Evolutionary conservation across 208 protist genomes (phyloP), one percentile per base, ranked within the genome.

Genomic region (Trypanosoma conorhini): DNA sequence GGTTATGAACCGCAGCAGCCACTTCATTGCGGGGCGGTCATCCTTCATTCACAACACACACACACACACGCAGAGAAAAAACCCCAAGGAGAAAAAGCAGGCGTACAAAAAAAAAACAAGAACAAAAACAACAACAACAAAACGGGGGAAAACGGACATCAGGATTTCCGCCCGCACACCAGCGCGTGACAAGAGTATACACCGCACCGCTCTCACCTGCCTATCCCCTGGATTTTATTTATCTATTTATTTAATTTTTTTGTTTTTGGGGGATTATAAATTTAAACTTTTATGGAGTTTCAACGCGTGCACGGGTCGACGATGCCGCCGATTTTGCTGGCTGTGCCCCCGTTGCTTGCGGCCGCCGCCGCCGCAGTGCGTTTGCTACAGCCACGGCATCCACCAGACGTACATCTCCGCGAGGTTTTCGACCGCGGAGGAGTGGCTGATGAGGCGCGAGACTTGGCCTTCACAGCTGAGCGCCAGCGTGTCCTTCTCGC

Each of bases 381-480:
- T n/a, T 62, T 28, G 15, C 81, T 85, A 98, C 9, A 97, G 64
- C 92, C 92, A 98, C 21, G 94, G 83, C 94, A 98, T 98, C 97
- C 97, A 99, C 93, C 96, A 98, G n/a, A 92, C 86, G 80, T 98
- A 99, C 95, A 99, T 98, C 31, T 93, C 81, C 19, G 80, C 82
- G 17, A 99, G 83, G 61, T 98, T 98, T 70, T 98, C 88, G 30
- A 89, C 33, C 9, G 87, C 78, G 13, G 96, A 97, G 17, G 96
- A 94, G 70, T 98, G 86, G 54, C 87, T 86, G 55, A 98, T 98
- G 1, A 99, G 84, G 55, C 94, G 88, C 33, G 95, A 86, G 22
- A 98, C 96, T 67, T 98, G 95, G 10, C 96, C 94, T 58, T 96
- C 85, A 24, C 97, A 93, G 31, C 89, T 93, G n/a, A 98, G 81